Evolutionary conservation across 2,329 filamentous ascomycete species (phyloP).

Genomic region (Aspergillus sp.): DNA sequence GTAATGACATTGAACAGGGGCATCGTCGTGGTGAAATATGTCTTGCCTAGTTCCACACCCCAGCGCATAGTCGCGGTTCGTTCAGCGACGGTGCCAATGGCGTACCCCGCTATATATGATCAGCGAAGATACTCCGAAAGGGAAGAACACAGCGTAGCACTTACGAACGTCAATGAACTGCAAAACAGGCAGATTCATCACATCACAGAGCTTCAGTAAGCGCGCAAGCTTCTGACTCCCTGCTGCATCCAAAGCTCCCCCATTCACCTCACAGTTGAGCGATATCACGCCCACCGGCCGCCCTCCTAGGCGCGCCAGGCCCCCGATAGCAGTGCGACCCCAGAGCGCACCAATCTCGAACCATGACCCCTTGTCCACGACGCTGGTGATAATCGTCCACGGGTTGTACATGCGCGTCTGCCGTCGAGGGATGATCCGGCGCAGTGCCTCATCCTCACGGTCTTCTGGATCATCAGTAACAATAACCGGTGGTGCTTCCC

Average conservation of each 20-base stretch:
- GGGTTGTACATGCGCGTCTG: conserved; percentile 64
- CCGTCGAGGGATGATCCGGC: conserved; percentile 60
- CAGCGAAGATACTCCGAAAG: neutral
- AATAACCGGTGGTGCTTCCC: conserved; percentile 55
- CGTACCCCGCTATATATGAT: conserved; percentile 53
- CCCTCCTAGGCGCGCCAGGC: conserved; percentile 60
- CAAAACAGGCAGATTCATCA: conserved; percentile 65
- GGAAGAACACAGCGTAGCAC: conserved; percentile 18
- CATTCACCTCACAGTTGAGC: conserved; percentile 63
- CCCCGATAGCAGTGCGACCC: conserved; percentile 64
- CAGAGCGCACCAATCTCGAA: conserved; percentile 67
- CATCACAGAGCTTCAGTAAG: conserved; percentile 64
- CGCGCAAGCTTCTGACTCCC: conserved; percentile 63
- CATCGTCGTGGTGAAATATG: conserved; percentile 64
- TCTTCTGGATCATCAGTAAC: conserved; percentile 52
- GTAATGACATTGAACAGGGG: conserved; percentile 66
- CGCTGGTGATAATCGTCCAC: conserved; percentile 57
- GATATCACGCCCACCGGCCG: conserved; percentile 61
- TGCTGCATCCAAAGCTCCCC: conserved; percentile 62
- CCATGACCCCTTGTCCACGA: conserved; percentile 59
- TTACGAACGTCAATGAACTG: conserved; percentile 64
- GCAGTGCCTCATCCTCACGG: conserved; percentile 52
- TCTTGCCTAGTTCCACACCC: conserved; percentile 61
- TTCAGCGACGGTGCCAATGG: conserved; percentile 65
- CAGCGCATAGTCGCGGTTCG: conserved; percentile 66